Percentiles rank a stretch among this genome's conserved stretches.
These are phyloP conservation scores for Pleurotus platypus DNA, from an alignment of 768 basidiomycete species.

Conservation along the genomic window DNA sequence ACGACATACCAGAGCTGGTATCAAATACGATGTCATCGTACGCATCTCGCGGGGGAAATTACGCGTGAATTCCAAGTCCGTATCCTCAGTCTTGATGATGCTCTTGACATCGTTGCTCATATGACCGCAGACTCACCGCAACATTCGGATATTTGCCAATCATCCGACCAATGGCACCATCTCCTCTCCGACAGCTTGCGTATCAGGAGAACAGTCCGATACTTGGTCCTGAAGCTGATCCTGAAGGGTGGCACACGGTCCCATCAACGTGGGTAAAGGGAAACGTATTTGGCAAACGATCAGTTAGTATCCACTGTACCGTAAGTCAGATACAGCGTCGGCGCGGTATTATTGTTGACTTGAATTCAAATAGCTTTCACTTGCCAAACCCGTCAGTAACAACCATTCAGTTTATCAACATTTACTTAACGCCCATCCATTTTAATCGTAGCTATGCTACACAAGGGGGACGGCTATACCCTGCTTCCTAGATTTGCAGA, in stretches of 20 bases:
- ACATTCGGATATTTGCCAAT: slow-evolving; percentile 29
- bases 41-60: slow-evolving; percentile 28
- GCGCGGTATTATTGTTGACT: slow-evolving; percentile 3
- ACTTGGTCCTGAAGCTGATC: slow-evolving; percentile 32
- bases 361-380: slow-evolving; percentile 25
- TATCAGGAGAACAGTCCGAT: slow-evolving; percentile 30
- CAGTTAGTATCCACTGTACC: slow-evolving; percentile 26
- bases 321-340: slow-evolving; percentile 21
- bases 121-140: slow-evolving; percentile 21
- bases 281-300: slow-evolving; percentile 22
- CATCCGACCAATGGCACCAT: slow-evolving; percentile 27
- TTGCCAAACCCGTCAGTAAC: slow-evolving; percentile 35
- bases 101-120: not conserved
- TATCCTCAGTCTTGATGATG: not conserved
- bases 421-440: not conserved
- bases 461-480: slow-evolving; percentile 38
- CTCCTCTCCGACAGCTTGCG: slow-evolving; percentile 28
- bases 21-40: slow-evolving; percentile 31
- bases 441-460: slow-evolving; percentile 30
- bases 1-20: slow-evolving; percentile 30
- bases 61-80: slow-evolving; percentile 30
- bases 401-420: not conserved
- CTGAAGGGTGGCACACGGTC: slow-evolving; percentile 35
- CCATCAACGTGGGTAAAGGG: slow-evolving; percentile 23
- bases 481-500: slow-evolving; percentile 26